Evolutionary conservation across 1,139 yeast genomes (phyloP).

Genomic region (Taphrina confusa): DNA sequence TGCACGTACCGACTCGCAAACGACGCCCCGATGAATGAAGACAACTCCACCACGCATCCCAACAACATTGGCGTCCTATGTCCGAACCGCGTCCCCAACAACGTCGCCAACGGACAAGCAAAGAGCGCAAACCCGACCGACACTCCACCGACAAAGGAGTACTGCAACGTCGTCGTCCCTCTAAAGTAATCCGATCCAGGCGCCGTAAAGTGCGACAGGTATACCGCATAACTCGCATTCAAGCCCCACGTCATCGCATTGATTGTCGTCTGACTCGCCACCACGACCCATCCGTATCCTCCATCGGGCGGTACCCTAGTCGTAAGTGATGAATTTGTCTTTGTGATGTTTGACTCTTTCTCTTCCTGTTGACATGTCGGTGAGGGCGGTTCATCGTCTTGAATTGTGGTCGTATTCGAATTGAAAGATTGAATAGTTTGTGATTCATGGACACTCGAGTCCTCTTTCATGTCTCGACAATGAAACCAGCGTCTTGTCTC

Average conservation of each 20-base stretch:
- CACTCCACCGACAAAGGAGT: constrained; percentile 69
- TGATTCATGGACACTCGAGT: too few species aligned
- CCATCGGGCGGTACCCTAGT: constrained; percentile 57
- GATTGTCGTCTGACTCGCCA: constrained; percentile 56
- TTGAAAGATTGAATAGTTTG: too few species aligned
- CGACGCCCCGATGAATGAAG: constrained; percentile 65
- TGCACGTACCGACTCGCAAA: constrained; percentile 64
- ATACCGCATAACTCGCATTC: constrained; percentile 70
- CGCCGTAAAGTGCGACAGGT: constrained; percentile 58
- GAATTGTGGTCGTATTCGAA: too few species aligned
- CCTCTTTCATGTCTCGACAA: too few species aligned
- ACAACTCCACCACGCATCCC: constrained; percentile 58
- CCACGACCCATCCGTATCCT: constrained; percentile 71
- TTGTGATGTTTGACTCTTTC: too few species aligned
- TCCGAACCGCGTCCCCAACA: constrained; percentile 40
- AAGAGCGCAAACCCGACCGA: constrained; percentile 61
- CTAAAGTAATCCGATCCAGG: constrained; percentile 51
- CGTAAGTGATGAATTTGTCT: too few species aligned
- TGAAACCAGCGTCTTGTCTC: too few species aligned
- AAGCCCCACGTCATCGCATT: constrained; percentile 73
- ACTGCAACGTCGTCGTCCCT: constrained; percentile 62
- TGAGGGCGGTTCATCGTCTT: too few species aligned
- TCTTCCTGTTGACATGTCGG: too few species aligned
- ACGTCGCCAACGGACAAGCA: constrained; percentile 58
- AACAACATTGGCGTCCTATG: constrained; percentile 45